Evolutionary conservation across 1,284 basidiomycete genomes (phyloP), one percentile per base, ranked within the genome.

Genomic region (Malassezia psittaci): DNA sequence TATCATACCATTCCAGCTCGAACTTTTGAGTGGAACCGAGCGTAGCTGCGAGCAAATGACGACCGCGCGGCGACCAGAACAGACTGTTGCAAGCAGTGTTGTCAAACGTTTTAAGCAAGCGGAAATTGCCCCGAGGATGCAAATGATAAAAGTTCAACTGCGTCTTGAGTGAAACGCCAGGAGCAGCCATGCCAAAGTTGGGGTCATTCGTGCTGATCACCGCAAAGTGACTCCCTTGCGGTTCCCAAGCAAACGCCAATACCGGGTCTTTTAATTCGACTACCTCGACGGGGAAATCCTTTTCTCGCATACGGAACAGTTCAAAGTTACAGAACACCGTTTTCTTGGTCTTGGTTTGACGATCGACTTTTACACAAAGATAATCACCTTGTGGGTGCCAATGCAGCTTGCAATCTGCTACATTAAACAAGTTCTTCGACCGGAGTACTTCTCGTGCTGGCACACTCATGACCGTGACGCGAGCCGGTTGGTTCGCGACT

Each of bases 341-440:
- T 79, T 98, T 98, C 79, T 96, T 96, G 18, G 90, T 94, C 80
- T 98, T 98, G 43, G 93, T 96, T 76, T 96, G 91, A 57, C 94
- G 87, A 78, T 99, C 94, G 56, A 99, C 94, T 79, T 96, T 96
- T 77, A 98, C 94, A 71, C 94, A 98, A 24, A 99, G 83, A 80
- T 90, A 98, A 77, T 98, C 91, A 48, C 94, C 94, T 75, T 94
- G 88, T 72, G 93, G 94, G 79, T 99, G 94, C 91, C 90, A 99
- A 78, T 88, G 87, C 45, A 99, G 82, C 79, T 96, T 96, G 78
- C 91, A 96, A 81, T 96, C 93, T 4, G 90, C 86, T 51, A 99
- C 94, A 75, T 93, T 93, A 81, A 98, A 98, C 60, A 99, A 77
- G 77, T 99, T 98, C 81, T 98, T 98, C 67, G 91, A 87, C 40